phyloP scores from a whole-genome alignment of 805 yeast genomes.

The Huiozyma sinensis region DNA sequence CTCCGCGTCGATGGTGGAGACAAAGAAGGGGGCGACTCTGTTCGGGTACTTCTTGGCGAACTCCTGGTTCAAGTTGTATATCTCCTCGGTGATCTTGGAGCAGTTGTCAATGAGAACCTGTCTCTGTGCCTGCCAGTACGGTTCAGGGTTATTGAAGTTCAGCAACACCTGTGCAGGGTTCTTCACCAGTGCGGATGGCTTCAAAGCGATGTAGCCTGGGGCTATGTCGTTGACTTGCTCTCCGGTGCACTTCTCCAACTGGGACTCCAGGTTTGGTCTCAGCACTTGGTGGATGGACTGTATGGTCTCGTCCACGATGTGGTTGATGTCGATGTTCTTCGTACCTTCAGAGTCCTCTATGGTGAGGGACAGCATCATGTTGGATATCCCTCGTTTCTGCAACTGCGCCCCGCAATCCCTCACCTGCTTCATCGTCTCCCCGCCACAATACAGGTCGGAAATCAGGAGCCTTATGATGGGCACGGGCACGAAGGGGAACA shows the following conservation, averaged over 20 bases:
- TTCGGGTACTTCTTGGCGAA: conserved; percentile 45
- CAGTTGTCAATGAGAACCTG: conserved; percentile 56
- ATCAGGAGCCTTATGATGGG: conserved; percentile 59
- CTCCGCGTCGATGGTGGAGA: conserved; percentile 85
- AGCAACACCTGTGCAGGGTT: conserved; percentile 66
- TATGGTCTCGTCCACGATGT: conserved; percentile 53
- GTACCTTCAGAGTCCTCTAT: conserved; percentile 87
- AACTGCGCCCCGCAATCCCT: conserved; percentile 58
- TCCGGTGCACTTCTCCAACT: conserved; percentile 34
- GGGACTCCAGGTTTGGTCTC: conserved; percentile 57
- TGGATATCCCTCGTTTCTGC: conserved; percentile 65
- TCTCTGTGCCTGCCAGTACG: conserved; percentile 44
- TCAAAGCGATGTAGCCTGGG: conserved; percentile 85
- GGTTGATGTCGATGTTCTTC: conserved; percentile 44
- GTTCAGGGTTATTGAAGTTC: conserved; percentile 38
- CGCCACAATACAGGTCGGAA: conserved; percentile 84
- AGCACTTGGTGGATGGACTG: conserved; percentile 57
- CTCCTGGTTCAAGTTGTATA: conserved; percentile 41
- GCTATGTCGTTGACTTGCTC: conserved; percentile 55
- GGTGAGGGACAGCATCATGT: conserved; percentile 91
- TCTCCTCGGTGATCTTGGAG: conserved; percentile 46
- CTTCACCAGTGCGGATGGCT: conserved; percentile 81
- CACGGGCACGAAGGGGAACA: conserved; percentile 69
- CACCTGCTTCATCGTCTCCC: conserved; percentile 65
- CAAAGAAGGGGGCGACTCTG: conserved; percentile 62